A percentile compares a stretch with the other conserved stretches of the same genome.
phyloP scores from a whole-genome alignment of 192 early-diverging fungal species.

The Coemansia sp. region DNA sequence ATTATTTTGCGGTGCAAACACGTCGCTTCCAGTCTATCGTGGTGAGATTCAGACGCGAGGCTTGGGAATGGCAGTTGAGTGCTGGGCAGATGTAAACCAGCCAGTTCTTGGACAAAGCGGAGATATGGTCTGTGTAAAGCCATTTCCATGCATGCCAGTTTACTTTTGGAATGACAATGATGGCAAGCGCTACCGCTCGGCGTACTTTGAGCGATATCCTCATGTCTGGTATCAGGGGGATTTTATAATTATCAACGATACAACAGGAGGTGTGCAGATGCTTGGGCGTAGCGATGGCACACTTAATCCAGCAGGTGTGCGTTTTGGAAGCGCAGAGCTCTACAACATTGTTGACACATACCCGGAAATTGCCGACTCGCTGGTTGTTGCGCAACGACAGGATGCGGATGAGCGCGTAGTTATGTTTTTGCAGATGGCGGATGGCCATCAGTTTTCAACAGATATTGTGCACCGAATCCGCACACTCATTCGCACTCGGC shows the following conservation, averaged over 20 bases:
- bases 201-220: constrained; percentile 86
- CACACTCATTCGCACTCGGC: constrained; percentile 71
- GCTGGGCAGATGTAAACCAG: constrained; percentile 68
- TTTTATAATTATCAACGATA: constrained; percentile 80
- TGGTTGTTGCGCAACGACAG: constrained; percentile 87
- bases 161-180: constrained; percentile 86
- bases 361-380: constrained; percentile 75
- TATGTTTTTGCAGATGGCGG: constrained; percentile 84
- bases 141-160: constrained; percentile 98
- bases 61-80: constrained; percentile 93
- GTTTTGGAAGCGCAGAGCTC: constrained; percentile 92
- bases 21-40: constrained; percentile 84
- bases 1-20: constrained; percentile 90
- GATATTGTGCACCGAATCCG: constrained; percentile 72
- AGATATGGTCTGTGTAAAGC: constrained; percentile 88
- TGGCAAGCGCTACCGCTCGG: constrained; percentile 71
- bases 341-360: constrained; percentile 92
- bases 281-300: constrained; percentile 91
- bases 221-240: constrained; percentile 97
- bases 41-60: constrained; percentile 93
- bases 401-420: constrained; percentile 89
- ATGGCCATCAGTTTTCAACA: constrained; percentile 56
- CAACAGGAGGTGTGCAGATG: constrained; percentile 92
- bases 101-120: constrained; percentile 73
- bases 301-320: constrained; percentile 87